A percentile compares a stretch with the other conserved stretches of the same genome.
Conservation (phyloP, 495 filamentous ascomycete genomes). For the Aspergillus egyptiacus region DNA sequence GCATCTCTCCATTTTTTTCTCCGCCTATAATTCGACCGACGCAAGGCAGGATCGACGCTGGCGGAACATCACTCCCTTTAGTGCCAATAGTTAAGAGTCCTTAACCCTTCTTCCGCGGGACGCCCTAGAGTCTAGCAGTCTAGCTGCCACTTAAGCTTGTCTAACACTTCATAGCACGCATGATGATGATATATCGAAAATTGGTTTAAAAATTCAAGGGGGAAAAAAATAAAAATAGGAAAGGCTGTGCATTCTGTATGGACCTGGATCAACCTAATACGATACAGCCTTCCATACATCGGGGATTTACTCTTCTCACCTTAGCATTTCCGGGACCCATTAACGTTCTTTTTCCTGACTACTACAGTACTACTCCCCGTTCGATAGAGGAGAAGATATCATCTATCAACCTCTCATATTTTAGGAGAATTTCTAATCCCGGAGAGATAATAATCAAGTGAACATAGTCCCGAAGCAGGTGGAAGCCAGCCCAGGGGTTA, state of each 20-base stretch:
- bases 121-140: too few species aligned
- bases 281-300: not conserved
- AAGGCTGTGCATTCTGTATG: too few species aligned
- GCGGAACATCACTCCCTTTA: not conserved
- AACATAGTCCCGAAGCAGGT: constrained; percentile 6
- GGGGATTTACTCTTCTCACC: not conserved
- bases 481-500: constrained; percentile 6
- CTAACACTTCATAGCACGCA: too few species aligned
- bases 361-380: not conserved
- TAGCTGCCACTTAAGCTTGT: constrained; percentile 1
- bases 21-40: constrained; percentile 1
- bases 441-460: not conserved
- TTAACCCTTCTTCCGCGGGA: not conserved
- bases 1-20: not conserved
- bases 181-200: too few species aligned
- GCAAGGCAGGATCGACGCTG: constrained; percentile 5
- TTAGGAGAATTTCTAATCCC: constrained; percentile 5
- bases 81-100: not conserved
- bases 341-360: not conserved
- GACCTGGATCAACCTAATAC: too few species aligned
- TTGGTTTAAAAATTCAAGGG: too few species aligned
- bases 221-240: too few species aligned
- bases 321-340: not conserved
- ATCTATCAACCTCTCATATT: not conserved
- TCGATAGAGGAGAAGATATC: not conserved